These are phyloP conservation scores for Saccharomyces mikatae DNA, from an alignment of 805 yeast species.

Conservation along the genomic window DNA sequence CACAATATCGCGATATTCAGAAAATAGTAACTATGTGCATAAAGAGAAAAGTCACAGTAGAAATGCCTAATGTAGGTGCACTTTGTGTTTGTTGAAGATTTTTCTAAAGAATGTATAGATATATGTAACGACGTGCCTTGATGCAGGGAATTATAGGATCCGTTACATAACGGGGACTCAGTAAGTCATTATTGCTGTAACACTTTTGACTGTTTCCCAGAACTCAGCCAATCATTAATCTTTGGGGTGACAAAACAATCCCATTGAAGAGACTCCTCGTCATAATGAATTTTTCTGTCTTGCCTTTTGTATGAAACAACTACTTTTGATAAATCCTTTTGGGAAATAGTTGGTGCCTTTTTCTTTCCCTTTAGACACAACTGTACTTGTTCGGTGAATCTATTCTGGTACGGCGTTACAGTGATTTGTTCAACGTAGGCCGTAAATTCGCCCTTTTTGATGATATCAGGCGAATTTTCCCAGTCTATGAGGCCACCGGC, in stretches of 20 bases:
- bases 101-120: not conserved
- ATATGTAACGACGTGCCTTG: not conserved
- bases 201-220: not conserved
- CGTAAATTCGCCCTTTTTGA: slow-evolving; percentile 66
- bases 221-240: not conserved
- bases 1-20: no score
- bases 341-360: not conserved
- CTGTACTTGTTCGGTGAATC: slow-evolving; percentile 9
- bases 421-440: slow-evolving; percentile 50
- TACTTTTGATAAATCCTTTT: slow-evolving; percentile 3
- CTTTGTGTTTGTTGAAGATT: not conserved
- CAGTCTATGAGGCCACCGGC: slow-evolving; percentile 86
- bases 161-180: not conserved
- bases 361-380: slow-evolving; percentile 6
- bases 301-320: slow-evolving; percentile 5
- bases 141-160: not conserved
- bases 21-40: not conserved
- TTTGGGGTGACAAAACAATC: slow-evolving; percentile 15
- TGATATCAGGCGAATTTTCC: slow-evolving; percentile 61
- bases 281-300: not conserved
- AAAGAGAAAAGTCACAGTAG: not conserved
- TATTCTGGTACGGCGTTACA: slow-evolving; percentile 52
- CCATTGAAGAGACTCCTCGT: slow-evolving; percentile 12
- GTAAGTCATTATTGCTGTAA: not conserved
- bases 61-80: not conserved